Evolutionary conservation across 202 grass and related monocot genomes (phyloP), one percentile per base, ranked within the genome.

Genomic region (Setaria viridis): DNA sequence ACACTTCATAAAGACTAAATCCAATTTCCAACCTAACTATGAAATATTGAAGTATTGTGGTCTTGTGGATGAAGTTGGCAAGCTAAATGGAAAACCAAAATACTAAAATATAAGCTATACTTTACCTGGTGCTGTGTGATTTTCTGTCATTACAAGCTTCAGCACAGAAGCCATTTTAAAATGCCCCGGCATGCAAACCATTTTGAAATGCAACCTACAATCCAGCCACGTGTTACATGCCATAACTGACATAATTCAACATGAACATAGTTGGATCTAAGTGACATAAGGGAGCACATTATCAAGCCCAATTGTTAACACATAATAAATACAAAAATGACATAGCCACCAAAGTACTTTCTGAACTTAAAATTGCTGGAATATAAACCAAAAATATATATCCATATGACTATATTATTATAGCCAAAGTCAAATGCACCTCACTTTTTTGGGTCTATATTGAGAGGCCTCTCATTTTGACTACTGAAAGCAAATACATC

Each of bases 141-240:
- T 91, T 92, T 93, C 89, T 77, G 88, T 89, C 84, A 87, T 92
- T 65, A 95, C 88, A 80, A 93, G 91, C 90, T 88, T 98, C 79
- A 93, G 82, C 88, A 95, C 84, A 72, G 93, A 88, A 85, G 93
- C 76, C 95, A 98, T 98, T 95, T 91, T 92, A 89, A 89, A 89
- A 84, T 88, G 86, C 50, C 95, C 91, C 79, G 89, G 20, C 93
- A 94, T 94, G 88, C 95, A 98, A 87, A 98, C 95, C 95, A 98
- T 98, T 91, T 93, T 91, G 77, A 85, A 87, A 76, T 81, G 60
- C 70, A 95, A 86, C 82, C 93, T 98, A 86, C 54, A 92, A 82
- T 74, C 10, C 20, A 76, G 49, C 39, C 45, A 84, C 48, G 39
- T 3, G 70, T 67, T 77, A 45, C 57, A 81, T 71, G 75, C 58